phyloP scores from a whole-genome alignment of 768 basidiomycete species.

The Lactarius quietus region DNA sequence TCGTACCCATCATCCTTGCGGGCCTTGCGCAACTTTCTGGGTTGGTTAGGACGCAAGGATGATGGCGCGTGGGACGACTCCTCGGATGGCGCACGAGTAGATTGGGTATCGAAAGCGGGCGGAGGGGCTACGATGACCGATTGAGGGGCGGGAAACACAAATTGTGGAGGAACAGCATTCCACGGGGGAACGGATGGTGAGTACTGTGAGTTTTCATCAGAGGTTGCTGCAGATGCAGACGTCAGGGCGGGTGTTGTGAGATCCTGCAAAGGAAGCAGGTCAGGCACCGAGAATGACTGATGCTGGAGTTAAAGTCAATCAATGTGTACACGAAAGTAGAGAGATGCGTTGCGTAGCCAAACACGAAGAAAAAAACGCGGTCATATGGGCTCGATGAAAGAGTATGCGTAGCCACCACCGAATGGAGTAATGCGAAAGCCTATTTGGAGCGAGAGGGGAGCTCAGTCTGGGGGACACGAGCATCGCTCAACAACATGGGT shows the following conservation, averaged over 20 bases:
- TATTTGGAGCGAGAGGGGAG: not conserved
- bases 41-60: slow-evolving; percentile 22
- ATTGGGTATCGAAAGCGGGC: not conserved
- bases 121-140: not conserved
- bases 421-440: not conserved
- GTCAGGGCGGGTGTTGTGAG: slow-evolving; percentile 37
- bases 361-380: not conserved
- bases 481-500: not conserved
- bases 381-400: not conserved
- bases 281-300: slow-evolving; percentile 4
- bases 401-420: not conserved
- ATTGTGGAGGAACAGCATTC: slow-evolving; percentile 13
- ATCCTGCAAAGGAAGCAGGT: slow-evolving; percentile 21
- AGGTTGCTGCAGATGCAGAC: slow-evolving; percentile 40
- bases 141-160: slow-evolving; percentile 3
- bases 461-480: not conserved
- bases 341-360: not conserved
- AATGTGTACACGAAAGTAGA: not conserved
- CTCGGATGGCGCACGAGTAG: not conserved
- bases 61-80: not conserved
- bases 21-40: slow-evolving; percentile 30
- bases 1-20: slow-evolving; percentile 29
- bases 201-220: slow-evolving; percentile 41
- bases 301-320: not conserved
- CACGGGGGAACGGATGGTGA: slow-evolving; percentile 31